Conservation (phyloP, 23 red algal genomes). For the Porphyridium purpureum region DNA sequence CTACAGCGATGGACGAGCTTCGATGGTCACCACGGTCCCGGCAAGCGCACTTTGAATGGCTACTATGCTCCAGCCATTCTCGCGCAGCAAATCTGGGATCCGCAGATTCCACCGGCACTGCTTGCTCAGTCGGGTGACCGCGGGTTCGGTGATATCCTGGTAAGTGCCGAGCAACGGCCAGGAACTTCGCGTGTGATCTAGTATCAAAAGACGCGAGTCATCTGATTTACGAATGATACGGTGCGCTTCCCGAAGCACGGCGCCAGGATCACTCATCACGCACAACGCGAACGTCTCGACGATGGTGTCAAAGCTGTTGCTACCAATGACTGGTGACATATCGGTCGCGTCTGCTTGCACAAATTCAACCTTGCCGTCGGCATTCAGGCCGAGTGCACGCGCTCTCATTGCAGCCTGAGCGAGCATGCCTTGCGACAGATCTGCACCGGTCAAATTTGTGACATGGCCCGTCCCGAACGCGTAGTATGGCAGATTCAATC, state of each 20-base stretch:
- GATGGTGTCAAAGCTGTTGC: conserved; percentile 44
- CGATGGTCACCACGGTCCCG: too few relatives aligned
- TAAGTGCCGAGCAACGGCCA: conserved; percentile 32
- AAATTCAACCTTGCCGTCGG: conserved; percentile 4
- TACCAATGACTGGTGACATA: conserved; percentile 9
- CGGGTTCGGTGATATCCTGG: conserved; percentile 21
- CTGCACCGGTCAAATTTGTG: conserved; percentile 34
- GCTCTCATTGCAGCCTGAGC: conserved; percentile 8
- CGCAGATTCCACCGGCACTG: conserved; percentile 52
- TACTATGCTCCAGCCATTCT: too few relatives aligned
- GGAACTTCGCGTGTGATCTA: conserved; percentile 29
- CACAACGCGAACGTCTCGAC: conserved; percentile 66
- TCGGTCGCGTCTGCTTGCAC: conserved; percentile 7
- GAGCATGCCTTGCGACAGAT: conserved; percentile 32
- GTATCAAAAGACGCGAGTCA: conserved; percentile 22
- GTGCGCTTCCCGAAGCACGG: conserved; percentile 27
- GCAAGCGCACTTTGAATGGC: too few relatives aligned
- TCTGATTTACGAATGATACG: conserved; percentile 21
- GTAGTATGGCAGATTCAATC: conserved; percentile 53
- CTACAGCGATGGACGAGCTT: too few relatives aligned
- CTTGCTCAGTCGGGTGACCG: conserved; percentile 31
- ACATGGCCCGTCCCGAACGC: too few relatives aligned
- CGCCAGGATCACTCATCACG: conserved; percentile 15
- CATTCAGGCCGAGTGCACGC: background rate
- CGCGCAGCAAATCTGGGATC: too few relatives aligned